phyloP scores from a whole-genome alignment of 768 basidiomycete genomes.

The Auriscalpium microsporum region DNA sequence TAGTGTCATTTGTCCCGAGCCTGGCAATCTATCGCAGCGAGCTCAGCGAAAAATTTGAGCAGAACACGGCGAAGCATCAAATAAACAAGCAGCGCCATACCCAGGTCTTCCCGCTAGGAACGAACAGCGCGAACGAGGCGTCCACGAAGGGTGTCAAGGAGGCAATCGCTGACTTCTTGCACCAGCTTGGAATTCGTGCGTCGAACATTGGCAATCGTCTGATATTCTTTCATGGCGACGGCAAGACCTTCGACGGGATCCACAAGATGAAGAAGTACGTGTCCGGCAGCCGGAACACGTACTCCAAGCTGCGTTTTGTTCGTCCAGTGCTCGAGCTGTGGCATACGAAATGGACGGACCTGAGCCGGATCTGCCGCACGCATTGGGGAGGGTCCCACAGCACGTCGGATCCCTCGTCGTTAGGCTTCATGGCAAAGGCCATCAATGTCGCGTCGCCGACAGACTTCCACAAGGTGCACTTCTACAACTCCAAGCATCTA shows the following conservation, averaged over 20 bases:
- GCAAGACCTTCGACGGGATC: neutral
- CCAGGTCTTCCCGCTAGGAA: neutral
- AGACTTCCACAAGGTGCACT: neutral
- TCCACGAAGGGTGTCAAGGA: neutral
- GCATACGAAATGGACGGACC: neutral
- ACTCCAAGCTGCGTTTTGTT: neutral
- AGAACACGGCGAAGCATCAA: neutral
- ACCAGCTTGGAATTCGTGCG: neutral
- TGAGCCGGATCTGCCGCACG: neutral
- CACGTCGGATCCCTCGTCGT: neutral
- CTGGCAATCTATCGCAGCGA: neutral
- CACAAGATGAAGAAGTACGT: neutral
- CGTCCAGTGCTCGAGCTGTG: neutral
- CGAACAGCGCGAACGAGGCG: neutral
- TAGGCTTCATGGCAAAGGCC: neutral
- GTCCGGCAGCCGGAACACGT: neutral
- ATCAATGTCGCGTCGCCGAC: neutral
- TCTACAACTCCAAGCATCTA: neutral
- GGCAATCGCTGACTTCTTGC: neutral
- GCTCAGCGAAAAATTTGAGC: neutral
- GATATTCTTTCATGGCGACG: neutral
- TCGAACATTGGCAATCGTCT: neutral
- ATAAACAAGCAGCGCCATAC: neutral
- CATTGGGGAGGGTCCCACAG: neutral
- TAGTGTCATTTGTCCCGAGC: neutral